Evolutionary conservation across 257 asterid genomes (phyloP).

Genomic region (Nyctanthes arbortristis): DNA sequence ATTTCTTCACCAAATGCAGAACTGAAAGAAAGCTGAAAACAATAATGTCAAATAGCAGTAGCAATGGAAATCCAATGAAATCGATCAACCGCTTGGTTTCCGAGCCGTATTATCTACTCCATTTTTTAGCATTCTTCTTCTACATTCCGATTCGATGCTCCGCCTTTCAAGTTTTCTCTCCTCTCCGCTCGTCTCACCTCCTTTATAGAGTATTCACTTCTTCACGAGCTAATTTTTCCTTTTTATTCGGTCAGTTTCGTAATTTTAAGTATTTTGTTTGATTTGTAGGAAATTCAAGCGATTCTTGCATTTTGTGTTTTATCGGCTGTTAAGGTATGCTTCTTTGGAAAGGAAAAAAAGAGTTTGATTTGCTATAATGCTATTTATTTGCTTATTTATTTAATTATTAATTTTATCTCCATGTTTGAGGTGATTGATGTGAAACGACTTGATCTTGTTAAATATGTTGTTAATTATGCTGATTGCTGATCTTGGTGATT

Average conservation of each 20-base stretch:
- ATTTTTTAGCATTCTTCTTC: conserved; percentile 66
- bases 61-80: conserved; percentile 35
- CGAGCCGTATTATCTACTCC: conserved; percentile 76
- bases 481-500: background rate
- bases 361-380: background rate
- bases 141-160: conserved; percentile 80
- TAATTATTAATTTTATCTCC: too few relatives aligned
- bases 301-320: conserved; percentile 61
- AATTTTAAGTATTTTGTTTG: background rate
- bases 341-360: background rate
- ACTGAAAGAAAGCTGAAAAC: too few relatives aligned
- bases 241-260: background rate
- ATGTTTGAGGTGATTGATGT: background rate
- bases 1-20: too few relatives aligned
- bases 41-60: conserved; percentile 38
- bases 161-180: conserved; percentile 54
- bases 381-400: background rate
- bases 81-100: conserved; percentile 58
- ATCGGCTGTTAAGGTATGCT: conserved; percentile 64
- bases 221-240: background rate
- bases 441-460: conserved; percentile 7
- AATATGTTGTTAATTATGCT: background rate
- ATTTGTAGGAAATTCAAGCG: conserved; percentile 82
- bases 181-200: conserved; percentile 66
- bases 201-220: conserved; percentile 55